Percentiles rank a stretch among this genome's conserved stretches.
These are phyloP conservation scores for Myriangium duriaei DNA, from an alignment of 2,329 filamentous ascomycete genomes.

Conservation along the genomic window DNA sequence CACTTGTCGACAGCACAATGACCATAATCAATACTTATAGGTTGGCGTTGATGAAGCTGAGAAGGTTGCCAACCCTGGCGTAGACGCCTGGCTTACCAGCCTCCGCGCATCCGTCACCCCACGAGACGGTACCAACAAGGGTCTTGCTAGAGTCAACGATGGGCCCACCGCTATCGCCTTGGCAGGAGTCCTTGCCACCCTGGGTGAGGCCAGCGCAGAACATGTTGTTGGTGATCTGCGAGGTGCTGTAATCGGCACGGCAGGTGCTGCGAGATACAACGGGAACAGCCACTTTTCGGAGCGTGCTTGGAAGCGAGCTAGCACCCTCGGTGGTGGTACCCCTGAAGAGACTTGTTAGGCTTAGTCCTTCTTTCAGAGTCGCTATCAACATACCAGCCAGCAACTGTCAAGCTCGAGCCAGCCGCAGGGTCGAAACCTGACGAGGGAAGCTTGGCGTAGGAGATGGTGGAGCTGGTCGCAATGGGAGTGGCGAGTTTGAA, in stretches of 20 bases:
- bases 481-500: conserved; percentile 1
- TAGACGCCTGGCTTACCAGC: conserved; percentile 5
- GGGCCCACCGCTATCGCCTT: conserved; percentile 4
- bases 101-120: conserved; percentile 4
- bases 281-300: conserved; percentile 2
- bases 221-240: conserved; percentile 2
- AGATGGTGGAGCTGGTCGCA: conserved; percentile 2
- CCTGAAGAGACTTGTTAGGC: not conserved
- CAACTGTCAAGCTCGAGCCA: not conserved
- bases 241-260: conserved; percentile 1
- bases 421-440: conserved; percentile 1
- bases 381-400: not conserved
- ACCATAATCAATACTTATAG: no score
- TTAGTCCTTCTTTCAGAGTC: not conserved
- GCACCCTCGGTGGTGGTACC: not conserved
- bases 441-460: not conserved
- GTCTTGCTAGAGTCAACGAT: conserved; percentile 3
- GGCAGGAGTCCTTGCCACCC: conserved; percentile 6
- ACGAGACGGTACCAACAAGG: conserved; percentile 1
- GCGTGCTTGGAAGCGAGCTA: not conserved
- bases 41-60: conserved; percentile 4
- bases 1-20: no score
- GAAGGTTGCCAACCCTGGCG: conserved; percentile 1
- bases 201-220: conserved; percentile 1
- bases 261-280: conserved; percentile 5